Base-by-base conservation (phyloP, 163 green algal genomes). In the Chlamydomonas reinhardtii region DNA sequence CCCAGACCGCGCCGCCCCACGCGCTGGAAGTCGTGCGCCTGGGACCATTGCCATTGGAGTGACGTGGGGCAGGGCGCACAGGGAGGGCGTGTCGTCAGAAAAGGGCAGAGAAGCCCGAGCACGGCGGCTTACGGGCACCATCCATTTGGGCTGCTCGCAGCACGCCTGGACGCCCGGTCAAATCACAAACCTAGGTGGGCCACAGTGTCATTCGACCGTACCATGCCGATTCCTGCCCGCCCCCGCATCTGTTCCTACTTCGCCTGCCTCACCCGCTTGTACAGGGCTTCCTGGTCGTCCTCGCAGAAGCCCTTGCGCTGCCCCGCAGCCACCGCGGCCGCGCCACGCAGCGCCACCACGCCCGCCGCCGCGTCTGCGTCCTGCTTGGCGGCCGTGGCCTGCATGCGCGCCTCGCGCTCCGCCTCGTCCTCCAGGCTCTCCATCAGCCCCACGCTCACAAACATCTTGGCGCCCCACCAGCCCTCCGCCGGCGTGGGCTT, bases 381-480 rank as follows among this genome's bases (percentile, higher is more conserved):
- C 48, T 54, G 59, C 43, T 32, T 69, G 74, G 43, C 56, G 37
- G 34, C 54, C 15, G 64, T 35, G 17, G 62, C 74, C 74, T 24
- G 29, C 65, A 76, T 65, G 2, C 74, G 74, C 72, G 74, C 34
- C 35, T 89, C 85, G 25, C 76, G 75, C 68, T 89, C 76, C 61
- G 84, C 35, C 61, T 94, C 85, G 65, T 95, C 76, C 12, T 95
- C 90, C 69, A 95, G n/a, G 1, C 91, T 91, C 78, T 94, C 95
- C 82, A 97, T 68, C 24, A 90, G 74, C 5, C 89, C 89, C 39
- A 73, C 73, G 29, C 91, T 95, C 8, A 69, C 76, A 78, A 97
- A 97, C 70, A 91, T 91, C 66, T 89, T 92, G 62, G 89, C 91
- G n/a, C 95, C 95, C 95, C 95, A 97, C 95, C 95, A 98, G n/a